A percentile compares a stretch with the other conserved stretches of the same genome.
Conservation (phyloP, 805 yeast genomes). For the Teunomyces pallodes region DNA sequence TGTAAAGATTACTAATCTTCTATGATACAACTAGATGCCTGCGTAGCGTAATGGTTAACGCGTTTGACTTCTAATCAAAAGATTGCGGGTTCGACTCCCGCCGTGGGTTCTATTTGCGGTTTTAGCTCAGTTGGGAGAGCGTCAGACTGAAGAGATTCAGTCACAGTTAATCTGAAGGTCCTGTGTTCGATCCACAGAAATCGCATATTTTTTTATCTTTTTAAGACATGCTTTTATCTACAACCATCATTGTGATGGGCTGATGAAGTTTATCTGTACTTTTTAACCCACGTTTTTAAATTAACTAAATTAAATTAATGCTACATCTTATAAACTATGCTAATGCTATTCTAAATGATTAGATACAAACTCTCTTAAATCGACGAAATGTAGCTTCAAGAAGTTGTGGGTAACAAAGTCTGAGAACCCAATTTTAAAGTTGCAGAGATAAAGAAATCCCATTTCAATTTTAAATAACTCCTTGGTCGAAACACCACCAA, state of each 20-base stretch:
- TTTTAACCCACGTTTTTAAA: background rate
- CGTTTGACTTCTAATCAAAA: conserved; percentile 66
- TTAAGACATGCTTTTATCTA: background rate
- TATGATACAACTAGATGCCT: conserved; percentile 27
- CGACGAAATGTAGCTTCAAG: conserved; percentile 29
- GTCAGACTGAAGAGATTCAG: conserved; percentile 27
- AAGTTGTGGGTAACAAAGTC: conserved; percentile 29
- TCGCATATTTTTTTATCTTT: conserved; percentile 40
- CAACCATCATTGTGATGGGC: background rate
- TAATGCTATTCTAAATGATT: conserved; percentile 7
- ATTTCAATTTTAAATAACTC: conserved; percentile 52
- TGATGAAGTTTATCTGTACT: too few species aligned
- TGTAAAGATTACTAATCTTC: background rate
- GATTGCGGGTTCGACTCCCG: conserved; percentile 66
- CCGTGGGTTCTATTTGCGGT: conserved; percentile 36
- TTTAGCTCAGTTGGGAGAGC: conserved; percentile 34
- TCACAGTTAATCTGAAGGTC: conserved; percentile 66
- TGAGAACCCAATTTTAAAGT: conserved; percentile 49
- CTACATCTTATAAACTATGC: background rate
- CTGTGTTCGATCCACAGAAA: conserved; percentile 85
- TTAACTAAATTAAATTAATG: background rate
- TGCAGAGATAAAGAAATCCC: conserved; percentile 46
- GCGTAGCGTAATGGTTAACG: conserved; percentile 68
- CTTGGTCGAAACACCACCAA: conserved; percentile 40
- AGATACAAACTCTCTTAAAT: conserved; percentile 25